These are phyloP conservation scores for Salvia miltiorrhiza DNA, from an alignment of 257 asterid species.

Conservation along the genomic window DNA sequence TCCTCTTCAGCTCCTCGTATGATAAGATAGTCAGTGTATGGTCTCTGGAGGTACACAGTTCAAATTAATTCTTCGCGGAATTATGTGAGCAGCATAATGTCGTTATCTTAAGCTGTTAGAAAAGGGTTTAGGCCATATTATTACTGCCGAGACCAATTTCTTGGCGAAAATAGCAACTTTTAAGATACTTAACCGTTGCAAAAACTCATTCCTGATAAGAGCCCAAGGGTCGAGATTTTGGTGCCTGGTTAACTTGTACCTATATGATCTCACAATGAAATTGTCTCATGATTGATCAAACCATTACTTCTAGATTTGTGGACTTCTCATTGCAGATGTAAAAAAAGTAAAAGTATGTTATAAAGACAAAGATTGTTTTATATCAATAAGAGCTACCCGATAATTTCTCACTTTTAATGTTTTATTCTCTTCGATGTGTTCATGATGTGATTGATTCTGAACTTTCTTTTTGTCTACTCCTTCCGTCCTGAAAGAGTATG, in stretches of 20 bases:
- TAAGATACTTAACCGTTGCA: neutral
- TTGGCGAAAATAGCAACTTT: neutral
- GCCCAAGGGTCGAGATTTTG: neutral
- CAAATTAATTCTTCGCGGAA: neutral
- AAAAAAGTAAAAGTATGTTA: neutral
- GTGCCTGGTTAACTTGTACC: neutral
- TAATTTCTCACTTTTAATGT: neutral
- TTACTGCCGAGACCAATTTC: neutral
- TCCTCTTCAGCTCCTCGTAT: constrained; percentile 89
- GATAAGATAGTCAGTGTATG: constrained; percentile 81
- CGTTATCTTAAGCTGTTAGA: neutral
- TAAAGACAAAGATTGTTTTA: too few relatives aligned
- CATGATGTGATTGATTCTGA: neutral
- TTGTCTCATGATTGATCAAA: neutral
- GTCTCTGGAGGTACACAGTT: constrained; percentile 73
- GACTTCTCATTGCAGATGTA: neutral
- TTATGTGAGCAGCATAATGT: too few relatives aligned
- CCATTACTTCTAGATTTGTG: too few relatives aligned
- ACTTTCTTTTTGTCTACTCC: neutral
- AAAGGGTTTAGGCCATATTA: too few relatives aligned
- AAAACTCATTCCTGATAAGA: neutral
- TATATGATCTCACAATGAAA: neutral
- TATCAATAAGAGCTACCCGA: neutral
- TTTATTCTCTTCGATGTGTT: neutral
- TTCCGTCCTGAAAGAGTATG: too few relatives aligned